phyloP scores from a whole-genome alignment of 1,284 basidiomycete genomes.

The Retiboletus flavoniger region DNA sequence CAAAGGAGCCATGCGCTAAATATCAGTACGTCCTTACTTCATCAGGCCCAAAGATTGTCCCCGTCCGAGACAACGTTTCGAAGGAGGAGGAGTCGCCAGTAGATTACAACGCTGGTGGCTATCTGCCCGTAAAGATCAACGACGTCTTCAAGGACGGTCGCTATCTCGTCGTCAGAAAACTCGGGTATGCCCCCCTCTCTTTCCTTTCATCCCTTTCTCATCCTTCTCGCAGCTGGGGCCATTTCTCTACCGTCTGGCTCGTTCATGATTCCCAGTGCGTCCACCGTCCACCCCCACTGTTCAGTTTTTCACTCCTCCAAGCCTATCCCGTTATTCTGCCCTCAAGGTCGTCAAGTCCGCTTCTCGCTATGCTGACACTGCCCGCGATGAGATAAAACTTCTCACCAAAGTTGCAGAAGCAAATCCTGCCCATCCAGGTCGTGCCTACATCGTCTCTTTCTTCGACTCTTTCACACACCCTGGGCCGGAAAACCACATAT shows the following conservation, averaged over 20 bases:
- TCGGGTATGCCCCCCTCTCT: slow-evolving; percentile 54
- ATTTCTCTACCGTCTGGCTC: slow-evolving; percentile 87
- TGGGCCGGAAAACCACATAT: slow-evolving; percentile 74
- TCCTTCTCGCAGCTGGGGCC: slow-evolving; percentile 69
- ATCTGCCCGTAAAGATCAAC: slow-evolving; percentile 73
- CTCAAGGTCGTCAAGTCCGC: slow-evolving; percentile 93
- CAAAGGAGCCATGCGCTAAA: slow-evolving; percentile 63
- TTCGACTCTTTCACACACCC: slow-evolving; percentile 81
- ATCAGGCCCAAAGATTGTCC: slow-evolving; percentile 64
- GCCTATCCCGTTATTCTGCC: slow-evolving; percentile 75
- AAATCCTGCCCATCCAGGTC: slow-evolving; percentile 68
- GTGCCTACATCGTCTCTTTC: slow-evolving; percentile 76
- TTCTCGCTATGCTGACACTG: slow-evolving; percentile 82
- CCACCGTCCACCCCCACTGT: slow-evolving; percentile 7
- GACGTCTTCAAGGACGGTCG: slow-evolving; percentile 80
- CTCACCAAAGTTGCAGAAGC: slow-evolving; percentile 74
- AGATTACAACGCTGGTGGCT: slow-evolving; percentile 79
- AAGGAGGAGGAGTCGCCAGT: slow-evolving; percentile 79
- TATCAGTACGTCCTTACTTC: slow-evolving; percentile 73
- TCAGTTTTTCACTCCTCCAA: slow-evolving; percentile 23
- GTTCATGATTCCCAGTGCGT: slow-evolving; percentile 71
- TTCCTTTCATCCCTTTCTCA: slow-evolving; percentile 24
- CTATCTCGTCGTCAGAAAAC: slow-evolving; percentile 79
- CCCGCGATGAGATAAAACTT: slow-evolving; percentile 87
- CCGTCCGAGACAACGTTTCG: slow-evolving; percentile 57